Percentiles rank a stretch among this genome's conserved stretches.
phyloP scores from a whole-genome alignment of 2,329 filamentous ascomycete genomes.

The Nakataea oryzae region DNA sequence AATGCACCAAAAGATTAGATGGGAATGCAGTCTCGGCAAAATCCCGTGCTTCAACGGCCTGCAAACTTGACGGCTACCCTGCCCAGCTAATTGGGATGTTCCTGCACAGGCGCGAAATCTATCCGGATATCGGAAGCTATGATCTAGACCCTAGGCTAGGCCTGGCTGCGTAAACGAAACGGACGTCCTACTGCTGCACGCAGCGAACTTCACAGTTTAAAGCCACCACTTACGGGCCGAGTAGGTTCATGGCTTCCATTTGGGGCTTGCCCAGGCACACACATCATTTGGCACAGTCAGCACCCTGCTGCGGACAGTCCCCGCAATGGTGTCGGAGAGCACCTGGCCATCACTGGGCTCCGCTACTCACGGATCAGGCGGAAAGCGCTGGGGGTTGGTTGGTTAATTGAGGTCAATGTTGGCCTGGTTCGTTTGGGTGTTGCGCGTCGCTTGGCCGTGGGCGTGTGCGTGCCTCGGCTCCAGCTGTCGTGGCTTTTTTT shows the following conservation, averaged over 20 bases:
- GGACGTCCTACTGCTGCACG: no score
- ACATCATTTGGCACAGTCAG: not conserved
- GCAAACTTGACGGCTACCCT: not conserved
- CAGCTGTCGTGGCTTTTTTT: not conserved
- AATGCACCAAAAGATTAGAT: no score
- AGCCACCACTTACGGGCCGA: not conserved
- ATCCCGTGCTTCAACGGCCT: not conserved
- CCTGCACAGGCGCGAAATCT: not conserved
- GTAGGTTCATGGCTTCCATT: not conserved
- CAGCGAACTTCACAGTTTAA: not conserved
- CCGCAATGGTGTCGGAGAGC: not conserved
- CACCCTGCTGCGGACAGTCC: not conserved
- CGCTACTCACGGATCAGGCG: not conserved
- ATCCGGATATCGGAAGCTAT: no score
- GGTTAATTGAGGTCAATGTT: not conserved
- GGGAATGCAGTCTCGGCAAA: no score
- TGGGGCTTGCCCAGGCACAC: no score
- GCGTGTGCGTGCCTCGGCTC: not conserved
- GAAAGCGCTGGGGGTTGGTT: not conserved
- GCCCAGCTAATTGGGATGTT: not conserved
- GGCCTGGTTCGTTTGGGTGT: not conserved
- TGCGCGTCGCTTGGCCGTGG: not conserved
- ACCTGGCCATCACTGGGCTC: not conserved
- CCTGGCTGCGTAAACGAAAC: no score
- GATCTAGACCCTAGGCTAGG: no score